A percentile compares a stretch with the other conserved stretches of the same genome.
phyloP scores from a whole-genome alignment of 495 filamentous ascomycete genomes.

The Lindgomyces ingoldianus region DNA sequence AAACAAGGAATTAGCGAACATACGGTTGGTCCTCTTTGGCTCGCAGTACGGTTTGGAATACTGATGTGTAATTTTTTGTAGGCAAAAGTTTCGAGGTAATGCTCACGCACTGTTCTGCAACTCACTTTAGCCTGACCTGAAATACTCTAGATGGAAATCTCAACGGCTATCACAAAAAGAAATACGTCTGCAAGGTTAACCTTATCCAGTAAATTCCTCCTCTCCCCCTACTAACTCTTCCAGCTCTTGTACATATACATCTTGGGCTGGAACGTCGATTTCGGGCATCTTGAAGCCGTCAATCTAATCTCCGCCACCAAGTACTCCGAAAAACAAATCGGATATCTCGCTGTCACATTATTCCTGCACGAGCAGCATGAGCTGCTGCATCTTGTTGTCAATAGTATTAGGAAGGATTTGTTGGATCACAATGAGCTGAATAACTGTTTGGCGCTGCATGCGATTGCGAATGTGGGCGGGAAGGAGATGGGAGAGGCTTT shows the following conservation, averaged over 20 bases:
- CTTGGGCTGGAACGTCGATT: constrained; percentile 98
- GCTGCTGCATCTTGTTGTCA: constrained; percentile 91
- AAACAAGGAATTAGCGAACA: constrained; percentile 99
- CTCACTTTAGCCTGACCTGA: constrained; percentile 36
- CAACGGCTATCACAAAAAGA: constrained; percentile 98
- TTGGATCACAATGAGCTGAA: constrained; percentile 93
- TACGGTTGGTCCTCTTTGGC: constrained; percentile 60
- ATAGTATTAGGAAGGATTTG: constrained; percentile 96
- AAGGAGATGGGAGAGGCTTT: constrained; percentile 96
- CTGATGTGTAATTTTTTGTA: constrained; percentile 37
- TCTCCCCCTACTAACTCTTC: constrained; percentile 35
- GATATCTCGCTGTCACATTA: constrained; percentile 94
- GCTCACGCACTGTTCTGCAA: not conserved
- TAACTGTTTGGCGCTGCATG: constrained; percentile 97
- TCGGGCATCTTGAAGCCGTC: constrained; percentile 96
- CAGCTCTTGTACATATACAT: constrained; percentile 98
- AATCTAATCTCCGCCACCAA: constrained; percentile 95
- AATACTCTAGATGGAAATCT: constrained; percentile 67
- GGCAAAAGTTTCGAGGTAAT: constrained; percentile 76
- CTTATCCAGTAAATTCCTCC: not conserved
- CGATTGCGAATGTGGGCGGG: constrained; percentile 96
- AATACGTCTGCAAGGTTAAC: constrained; percentile 96
- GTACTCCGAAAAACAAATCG: constrained; percentile 99
- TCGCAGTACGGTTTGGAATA: constrained; percentile 20
- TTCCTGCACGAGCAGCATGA: constrained; percentile 98